Evolutionary conservation across 805 yeast species (phyloP), one percentile per base, ranked within the genome.

Genomic region (Yamadazyma sp.): DNA sequence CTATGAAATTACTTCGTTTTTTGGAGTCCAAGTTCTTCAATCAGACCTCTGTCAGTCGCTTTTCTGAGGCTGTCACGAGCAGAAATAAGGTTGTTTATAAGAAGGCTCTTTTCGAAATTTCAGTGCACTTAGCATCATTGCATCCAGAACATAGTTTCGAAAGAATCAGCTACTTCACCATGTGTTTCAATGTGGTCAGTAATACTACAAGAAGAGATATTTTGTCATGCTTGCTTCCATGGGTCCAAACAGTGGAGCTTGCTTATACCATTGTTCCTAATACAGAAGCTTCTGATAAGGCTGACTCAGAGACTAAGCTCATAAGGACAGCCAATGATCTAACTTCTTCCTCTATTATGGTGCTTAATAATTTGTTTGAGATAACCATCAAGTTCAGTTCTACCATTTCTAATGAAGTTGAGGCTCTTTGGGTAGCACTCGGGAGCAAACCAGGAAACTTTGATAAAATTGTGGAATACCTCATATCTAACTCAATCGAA

Each of bases 341-440:
- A 12, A 60, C 62, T 12, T 37, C 57, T 1, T 37, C 61, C 1
- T 62, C 70, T 1, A 57, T 72, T 34, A 87, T 90, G 95, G 87
- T 88, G 2, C 53, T 91, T 47, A 77, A 75, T 44, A 89, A 90
- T 46, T 62, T 91, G 38, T 78, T 90, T 56, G 97, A 87, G 48
- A 82, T 93, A 26, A 88, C 97, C 0, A 78, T 88, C 24, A 78
- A 78, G 41, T 85, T 82, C 49, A 78, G 90, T 35, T 81, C 82
- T 32, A 68, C 71, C 10, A 78, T 87, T 48, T 86, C 87, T 29
- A 84, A 83, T 50, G 98, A 89, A 50, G 87, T 93, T 8, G 97
- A 90, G 57, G 95, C 95, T 0, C 60, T 93, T 15, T 93, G 99
- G 99, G 88, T 86, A 4, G 91, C 97, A 0, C 66, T 93, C n/a